Base-by-base conservation (phyloP, 2,329 filamentous ascomycete genomes). In the Aspergillus caelatus region DNA sequence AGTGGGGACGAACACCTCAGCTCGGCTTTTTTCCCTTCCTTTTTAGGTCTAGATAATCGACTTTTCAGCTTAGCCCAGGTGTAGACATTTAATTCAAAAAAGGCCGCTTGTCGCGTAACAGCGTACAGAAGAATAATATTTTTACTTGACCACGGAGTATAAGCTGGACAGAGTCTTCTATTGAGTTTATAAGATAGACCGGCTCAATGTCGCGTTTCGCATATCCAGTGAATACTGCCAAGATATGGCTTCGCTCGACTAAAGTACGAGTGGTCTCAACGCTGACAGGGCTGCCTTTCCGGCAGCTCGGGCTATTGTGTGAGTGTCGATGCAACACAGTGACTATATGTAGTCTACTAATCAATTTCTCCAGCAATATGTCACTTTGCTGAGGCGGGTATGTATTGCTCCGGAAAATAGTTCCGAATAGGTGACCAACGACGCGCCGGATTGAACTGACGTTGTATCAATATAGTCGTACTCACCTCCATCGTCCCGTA, bases 281-380 rank as follows among this genome's bases (percentile, higher is more conserved):
- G 61, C 64, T 71, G 54, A 85, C 88, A 30, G 91, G 88, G 81
- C 84, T 95, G 82, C 92, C 92, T 0, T 83, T 87, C 52, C 86
- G 89, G 83, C 92, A 96, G 80, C 83, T 96, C 72, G 81, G 88
- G 50, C 93, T 96, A 73, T 81, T 96, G 67, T 89, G 91, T 93
- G 84, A 83, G 74, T 21, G 11, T 53, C 3, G 19, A n/a, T 41
- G 30, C 0, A 19, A 34, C 1, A 19, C 1, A 12, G 12, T 4
- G 19, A 32, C n/a, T 19, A 32, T n/a, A 14, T 16, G 4, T 23
- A 14, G 7, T 26, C 12, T 30, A 26, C 55, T 60, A 2, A 48
- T 19, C 45, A 26, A 3, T 3, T 48, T 28, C 56, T 59, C 28
- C 68, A 93, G 91, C 90, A 74, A 85, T 93, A 80, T 92, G 90